phyloP scores from a whole-genome alignment of 2,329 filamentous ascomycete species.

The Diaporthe sp. region DNA sequence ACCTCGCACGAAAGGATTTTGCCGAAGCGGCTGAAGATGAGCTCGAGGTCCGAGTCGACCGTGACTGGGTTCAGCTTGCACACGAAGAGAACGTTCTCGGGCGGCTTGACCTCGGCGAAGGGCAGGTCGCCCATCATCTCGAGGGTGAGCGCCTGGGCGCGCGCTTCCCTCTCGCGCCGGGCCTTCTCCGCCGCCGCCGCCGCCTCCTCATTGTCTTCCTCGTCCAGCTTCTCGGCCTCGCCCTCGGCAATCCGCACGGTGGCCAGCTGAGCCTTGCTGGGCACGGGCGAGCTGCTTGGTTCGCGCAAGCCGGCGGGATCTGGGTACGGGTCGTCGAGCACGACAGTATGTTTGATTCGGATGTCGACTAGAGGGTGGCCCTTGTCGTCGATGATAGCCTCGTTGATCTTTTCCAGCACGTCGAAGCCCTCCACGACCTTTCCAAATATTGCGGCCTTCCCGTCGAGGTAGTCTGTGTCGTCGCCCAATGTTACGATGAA shows the following conservation, averaged over 20 bases:
- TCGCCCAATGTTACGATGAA: constrained; percentile 94
- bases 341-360: constrained; percentile 90
- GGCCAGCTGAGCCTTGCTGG: constrained; percentile 86
- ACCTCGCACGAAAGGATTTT: constrained; percentile 96
- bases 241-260: constrained; percentile 89
- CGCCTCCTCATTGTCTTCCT: constrained; percentile 80
- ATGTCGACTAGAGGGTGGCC: constrained; percentile 94
- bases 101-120: constrained; percentile 96
- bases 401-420: constrained; percentile 92
- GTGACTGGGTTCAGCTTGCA: constrained; percentile 99
- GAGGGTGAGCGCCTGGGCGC: constrained; percentile 92
- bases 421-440: constrained; percentile 98
- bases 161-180: constrained; percentile 88
- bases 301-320: constrained; percentile 84
- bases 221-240: constrained; percentile 83
- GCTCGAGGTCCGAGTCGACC: constrained; percentile 90
- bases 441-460: constrained; percentile 94
- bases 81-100: constrained; percentile 97
- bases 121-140: constrained; percentile 98
- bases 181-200: constrained; percentile 77
- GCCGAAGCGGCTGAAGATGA: constrained; percentile 97
- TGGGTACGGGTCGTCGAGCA: constrained; percentile 92
- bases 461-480: constrained; percentile 90
- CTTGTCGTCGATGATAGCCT: constrained; percentile 86
- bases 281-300: constrained; percentile 83